A percentile compares a stretch with the other conserved stretches of the same genome.
Evolutionary conservation across 345 rosid genomes (phyloP).

Genomic region (Rhizophora mangle): DNA sequence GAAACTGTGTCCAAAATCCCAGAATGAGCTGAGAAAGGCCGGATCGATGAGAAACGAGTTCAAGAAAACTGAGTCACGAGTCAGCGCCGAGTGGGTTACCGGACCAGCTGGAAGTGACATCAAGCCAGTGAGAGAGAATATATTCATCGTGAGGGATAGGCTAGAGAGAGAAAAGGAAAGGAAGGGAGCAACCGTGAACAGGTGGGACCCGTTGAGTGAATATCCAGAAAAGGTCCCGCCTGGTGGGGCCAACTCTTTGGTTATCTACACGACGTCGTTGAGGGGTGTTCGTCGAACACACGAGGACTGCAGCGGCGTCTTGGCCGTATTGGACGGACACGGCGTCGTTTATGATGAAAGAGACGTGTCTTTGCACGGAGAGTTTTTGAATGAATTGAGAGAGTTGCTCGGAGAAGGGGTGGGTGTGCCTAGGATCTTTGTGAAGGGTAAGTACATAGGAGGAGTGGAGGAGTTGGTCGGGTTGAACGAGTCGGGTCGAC

Average conservation of each 20-base stretch:
- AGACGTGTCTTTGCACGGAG: constrained; percentile 78
- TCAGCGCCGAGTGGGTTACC: background rate
- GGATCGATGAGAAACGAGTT: constrained; percentile 25
- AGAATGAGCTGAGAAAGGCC: constrained; percentile 35
- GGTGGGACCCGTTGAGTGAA: constrained; percentile 65
- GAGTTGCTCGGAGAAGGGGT: constrained; percentile 50
- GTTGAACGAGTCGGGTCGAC: constrained; percentile 65
- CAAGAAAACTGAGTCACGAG: constrained; percentile 20
- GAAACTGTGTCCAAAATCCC: constrained; percentile 37
- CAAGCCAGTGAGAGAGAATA: constrained; percentile 63
- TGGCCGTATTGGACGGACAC: constrained; percentile 50
- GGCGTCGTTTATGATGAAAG: constrained; percentile 75
- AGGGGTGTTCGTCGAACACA: constrained; percentile 77
- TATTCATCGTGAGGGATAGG: constrained; percentile 59
- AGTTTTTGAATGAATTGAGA: constrained; percentile 60
- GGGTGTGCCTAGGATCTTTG: constrained; percentile 69
- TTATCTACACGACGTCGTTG: constrained; percentile 86
- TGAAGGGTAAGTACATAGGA: constrained; percentile 80
- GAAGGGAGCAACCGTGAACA: constrained; percentile 25
- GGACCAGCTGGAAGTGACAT: constrained; percentile 17
- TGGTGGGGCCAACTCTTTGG: constrained; percentile 55
- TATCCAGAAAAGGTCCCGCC: constrained; percentile 82
- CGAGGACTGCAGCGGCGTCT: constrained; percentile 62
- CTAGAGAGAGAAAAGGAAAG: constrained; percentile 68
- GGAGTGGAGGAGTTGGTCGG: constrained; percentile 68